Conservation (phyloP, 2,329 filamentous ascomycete species). For the Alternaria infectoria region DNA sequence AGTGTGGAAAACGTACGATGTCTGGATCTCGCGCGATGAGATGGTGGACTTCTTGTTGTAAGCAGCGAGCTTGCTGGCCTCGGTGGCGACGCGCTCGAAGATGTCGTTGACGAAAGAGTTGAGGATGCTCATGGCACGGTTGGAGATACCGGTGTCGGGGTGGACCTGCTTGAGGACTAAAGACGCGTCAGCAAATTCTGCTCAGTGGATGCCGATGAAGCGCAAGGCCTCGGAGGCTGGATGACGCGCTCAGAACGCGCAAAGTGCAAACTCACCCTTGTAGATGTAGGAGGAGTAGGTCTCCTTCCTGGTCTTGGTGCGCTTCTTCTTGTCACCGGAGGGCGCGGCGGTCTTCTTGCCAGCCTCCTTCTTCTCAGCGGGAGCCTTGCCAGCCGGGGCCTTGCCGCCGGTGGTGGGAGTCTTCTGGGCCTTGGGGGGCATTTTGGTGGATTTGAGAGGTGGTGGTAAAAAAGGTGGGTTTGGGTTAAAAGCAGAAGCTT, state of each 20-base stretch:
- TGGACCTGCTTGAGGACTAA: constrained; percentile 99
- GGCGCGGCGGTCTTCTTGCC: constrained; percentile 98
- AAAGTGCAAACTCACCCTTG: constrained; percentile 75
- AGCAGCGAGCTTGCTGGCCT: constrained; percentile 97
- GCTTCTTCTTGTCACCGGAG: constrained; percentile 99
- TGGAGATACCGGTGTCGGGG: constrained; percentile 99
- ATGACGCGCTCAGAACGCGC: constrained; percentile 15
- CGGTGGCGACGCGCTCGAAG: constrained; percentile 98
- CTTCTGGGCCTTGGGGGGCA: constrained; percentile 99
- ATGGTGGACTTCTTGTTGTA: constrained; percentile 99
- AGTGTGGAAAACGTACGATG: constrained; percentile 67
- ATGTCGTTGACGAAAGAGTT: constrained; percentile 99
- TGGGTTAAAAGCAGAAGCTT: constrained; percentile 15
- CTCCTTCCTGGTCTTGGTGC: constrained; percentile 99
- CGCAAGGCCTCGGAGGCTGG: neutral
- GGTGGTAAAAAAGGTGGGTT: constrained; percentile 13
- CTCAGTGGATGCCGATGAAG: neutral
- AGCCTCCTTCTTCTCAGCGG: constrained; percentile 98
- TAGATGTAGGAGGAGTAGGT: constrained; percentile 99
- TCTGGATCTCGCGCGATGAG: constrained; percentile 99
- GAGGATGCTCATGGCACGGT: constrained; percentile 99
- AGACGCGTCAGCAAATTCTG: constrained; percentile 46
- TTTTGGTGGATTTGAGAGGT: constrained; percentile 58
- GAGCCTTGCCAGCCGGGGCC: constrained; percentile 80
- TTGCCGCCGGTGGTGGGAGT: constrained; percentile 93